Base-by-base conservation (phyloP, 768 basidiomycete species). In the Tricholoma terreum region DNA sequence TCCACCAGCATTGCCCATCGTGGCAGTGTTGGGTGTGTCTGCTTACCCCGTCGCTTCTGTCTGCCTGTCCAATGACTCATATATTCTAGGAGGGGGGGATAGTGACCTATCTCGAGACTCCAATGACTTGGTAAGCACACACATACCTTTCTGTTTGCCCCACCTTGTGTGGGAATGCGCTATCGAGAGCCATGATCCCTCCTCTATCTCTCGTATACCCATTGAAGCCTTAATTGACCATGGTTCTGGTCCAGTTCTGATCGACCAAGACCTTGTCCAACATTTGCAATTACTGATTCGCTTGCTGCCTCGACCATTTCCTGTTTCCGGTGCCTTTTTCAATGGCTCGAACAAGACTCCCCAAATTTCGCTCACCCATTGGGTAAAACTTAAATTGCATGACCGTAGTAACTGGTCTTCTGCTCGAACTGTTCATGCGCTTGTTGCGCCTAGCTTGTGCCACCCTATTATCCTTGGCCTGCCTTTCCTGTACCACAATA, bases 401-500 rank as follows among this genome's bases (percentile, higher is more conserved):
- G 43, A 45, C 22, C 22, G 12, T 15, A 45, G 11, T 24, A 45
- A 45, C 22, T 45, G 43, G 43, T 45, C 24, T 45, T 45, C 22
- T 1, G 22, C 43, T 27, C 12, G 22, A 3, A 45, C 43, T 45
- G 43, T 45, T 15, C 12, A 10, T 24, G 22, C 22, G 14, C 22
- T 22, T 45, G 43, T 45, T 5, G 43, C 43, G 14, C 43, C 43
- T 45, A n/a, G 43, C 24, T 27, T 45, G 22, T 45, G 43, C 6
- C 43, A 45, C n/a, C 22, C 43, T 10, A 42, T 54, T 42, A 24
- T 54, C 35, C 40, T 54, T 30, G 35, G 52, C 4, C 52, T 54
- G 15, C 35, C 33, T n/a, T 54, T 54, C 17, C 52, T 54, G 10
- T 22, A 17, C 31, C 52, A 38, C 27, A 54, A 54, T 17, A 54